Evolutionary conservation across 495 filamentous ascomycete genomes (phyloP).

Genomic region (Xylaria castorea): DNA sequence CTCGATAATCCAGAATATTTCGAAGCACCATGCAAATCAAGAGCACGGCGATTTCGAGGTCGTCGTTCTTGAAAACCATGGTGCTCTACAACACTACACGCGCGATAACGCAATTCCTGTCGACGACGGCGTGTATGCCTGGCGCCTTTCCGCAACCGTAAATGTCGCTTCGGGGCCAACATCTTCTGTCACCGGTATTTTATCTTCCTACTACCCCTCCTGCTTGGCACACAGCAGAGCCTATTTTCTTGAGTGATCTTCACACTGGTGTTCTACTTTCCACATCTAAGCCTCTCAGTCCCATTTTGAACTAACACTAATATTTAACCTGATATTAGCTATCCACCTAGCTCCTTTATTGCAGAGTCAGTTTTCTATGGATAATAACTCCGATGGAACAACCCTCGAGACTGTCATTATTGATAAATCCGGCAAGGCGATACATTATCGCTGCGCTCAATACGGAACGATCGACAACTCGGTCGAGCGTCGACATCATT

Average conservation of each 20-base stretch:
- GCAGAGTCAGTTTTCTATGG: slow-evolving; percentile 24
- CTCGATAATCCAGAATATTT: slow-evolving; percentile 33
- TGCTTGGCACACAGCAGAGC: not conserved
- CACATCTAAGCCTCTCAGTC: not conserved
- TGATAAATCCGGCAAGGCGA: not conserved
- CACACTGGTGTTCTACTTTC: not conserved
- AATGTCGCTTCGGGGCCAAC: not conserved
- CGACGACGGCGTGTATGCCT: slow-evolving; percentile 14
- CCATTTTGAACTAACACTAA: not conserved
- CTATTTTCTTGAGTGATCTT: not conserved
- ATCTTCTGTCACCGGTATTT: slow-evolving; percentile 1
- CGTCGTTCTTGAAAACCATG: slow-evolving; percentile 29
- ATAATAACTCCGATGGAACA: not conserved
- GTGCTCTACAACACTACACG: slow-evolving; percentile 30
- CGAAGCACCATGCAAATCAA: slow-evolving; percentile 17
- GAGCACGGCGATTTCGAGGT: slow-evolving; percentile 34
- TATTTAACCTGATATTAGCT: not conserved
- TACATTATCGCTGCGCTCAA: slow-evolving; percentile 32
- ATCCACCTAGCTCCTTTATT: slow-evolving; percentile 25
- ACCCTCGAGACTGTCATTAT: slow-evolving; percentile 30
- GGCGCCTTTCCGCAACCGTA: slow-evolving; percentile 24
- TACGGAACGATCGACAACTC: not conserved
- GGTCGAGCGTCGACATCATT: slow-evolving; percentile 1
- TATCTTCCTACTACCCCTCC: not conserved
- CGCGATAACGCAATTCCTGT: slow-evolving; percentile 25